Evolutionary conservation across 2,329 filamentous ascomycete species (phyloP).

Genomic region (Sporothrix brasiliensis): DNA sequence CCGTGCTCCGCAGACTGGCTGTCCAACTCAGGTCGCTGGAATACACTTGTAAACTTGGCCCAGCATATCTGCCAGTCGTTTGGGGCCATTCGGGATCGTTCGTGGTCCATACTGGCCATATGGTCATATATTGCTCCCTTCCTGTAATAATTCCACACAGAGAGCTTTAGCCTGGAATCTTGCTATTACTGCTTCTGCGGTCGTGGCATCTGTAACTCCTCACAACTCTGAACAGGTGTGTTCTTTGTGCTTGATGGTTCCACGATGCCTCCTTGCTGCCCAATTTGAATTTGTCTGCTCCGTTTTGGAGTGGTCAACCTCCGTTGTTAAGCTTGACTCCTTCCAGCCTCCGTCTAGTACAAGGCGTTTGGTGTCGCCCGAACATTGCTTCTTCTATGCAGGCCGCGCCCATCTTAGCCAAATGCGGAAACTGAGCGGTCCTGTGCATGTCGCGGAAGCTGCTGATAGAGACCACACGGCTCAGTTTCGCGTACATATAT

Average conservation of each 20-base stretch:
- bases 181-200: neutral
- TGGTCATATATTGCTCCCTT: neutral
- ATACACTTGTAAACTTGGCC: slow-evolving; percentile 1
- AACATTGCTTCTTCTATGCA: slow-evolving; percentile 14
- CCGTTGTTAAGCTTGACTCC: neutral
- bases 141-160: slow-evolving; percentile 23
- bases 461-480: slow-evolving; percentile 2
- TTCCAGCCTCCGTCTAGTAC: neutral
- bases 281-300: slow-evolving; percentile 15
- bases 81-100: neutral
- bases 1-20: neutral
- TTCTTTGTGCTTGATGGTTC: neutral
- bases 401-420: neutral
- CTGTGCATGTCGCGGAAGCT: neutral
- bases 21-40: neutral
- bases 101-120: no score
- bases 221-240: neutral
- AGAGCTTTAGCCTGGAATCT: slow-evolving; percentile 14
- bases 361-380: slow-evolving; percentile 5
- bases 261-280: neutral
- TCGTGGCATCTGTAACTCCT: slow-evolving; percentile 15
- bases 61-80: slow-evolving; percentile 2
- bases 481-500: neutral
- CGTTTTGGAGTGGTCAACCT: neutral
- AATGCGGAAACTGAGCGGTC: slow-evolving; percentile 3